Base-by-base conservation (phyloP, 1,284 basidiomycete species). In the Malassezia caprae region DNA sequence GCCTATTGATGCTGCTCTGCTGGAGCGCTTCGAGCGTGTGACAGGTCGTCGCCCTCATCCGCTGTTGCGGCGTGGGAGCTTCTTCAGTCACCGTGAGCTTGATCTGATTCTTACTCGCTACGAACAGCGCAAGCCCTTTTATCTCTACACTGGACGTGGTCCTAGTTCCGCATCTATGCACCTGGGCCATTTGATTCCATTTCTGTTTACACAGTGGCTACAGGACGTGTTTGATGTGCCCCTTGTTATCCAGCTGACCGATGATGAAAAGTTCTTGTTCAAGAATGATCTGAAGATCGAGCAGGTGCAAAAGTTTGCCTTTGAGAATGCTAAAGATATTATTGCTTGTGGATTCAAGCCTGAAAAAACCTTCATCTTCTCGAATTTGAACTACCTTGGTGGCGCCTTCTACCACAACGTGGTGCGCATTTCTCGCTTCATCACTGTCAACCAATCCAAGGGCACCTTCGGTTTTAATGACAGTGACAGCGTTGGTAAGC, bases 181-280 rank as follows among this genome's bases (percentile, higher is more conserved):
- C 78, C 78, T 98, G 60, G 94, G 94, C 23, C 94, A 99, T 75
- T 86, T 94, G 83, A 85, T 96, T 57, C 94, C 93, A 0, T 98
- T 99, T 76, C 82, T 88, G 48, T 96, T 99, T 77, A 96, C 94
- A 53, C 91, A 93, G 87, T 98, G 93, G 90, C 77, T 98, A 58
- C 93, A 98, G 77, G 89, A 94, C 51, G 89, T 94, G 23, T 96
- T 98, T 75, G 82, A 91, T 64, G 88, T 89, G 12, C 90, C 93
- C 3, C 78, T 96, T 32, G 94, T 98, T 51, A 80, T 98, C 51
- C 93, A 98, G 76, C 81, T 98, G 6, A 98, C 93, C 46, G 94
- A 99, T 72, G 94, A 99, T 76, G 94, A 99, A 76, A 99, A 99
- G 77, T 99, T 98, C 79, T 77, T 99, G 52, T 94, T 99, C 81